Percentiles rank a stretch among this genome's conserved stretches.
Evolutionary conservation across 306 rosid genomes (phyloP).

Genomic region (Gastrolobium villosum): DNA sequence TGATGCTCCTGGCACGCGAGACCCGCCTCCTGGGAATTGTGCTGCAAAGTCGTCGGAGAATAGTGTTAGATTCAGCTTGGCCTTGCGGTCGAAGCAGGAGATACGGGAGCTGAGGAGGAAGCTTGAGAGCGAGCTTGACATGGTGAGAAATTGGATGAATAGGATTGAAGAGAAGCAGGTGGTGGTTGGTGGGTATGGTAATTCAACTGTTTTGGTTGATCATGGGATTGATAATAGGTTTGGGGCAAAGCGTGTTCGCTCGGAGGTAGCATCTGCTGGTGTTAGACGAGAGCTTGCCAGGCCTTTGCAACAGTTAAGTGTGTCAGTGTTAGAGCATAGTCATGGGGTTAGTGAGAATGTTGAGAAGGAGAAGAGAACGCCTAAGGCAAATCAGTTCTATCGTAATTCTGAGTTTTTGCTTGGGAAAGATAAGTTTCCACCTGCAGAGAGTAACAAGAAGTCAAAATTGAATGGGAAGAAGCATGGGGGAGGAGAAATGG

Average conservation of each 20-base stretch:
- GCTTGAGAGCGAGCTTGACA: slow-evolving; percentile 72
- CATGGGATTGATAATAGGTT: slow-evolving; percentile 54
- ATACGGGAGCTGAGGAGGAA: slow-evolving; percentile 64
- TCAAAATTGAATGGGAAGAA: slow-evolving; percentile 78
- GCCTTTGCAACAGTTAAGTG: slow-evolving; percentile 75
- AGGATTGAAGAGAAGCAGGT: slow-evolving; percentile 78
- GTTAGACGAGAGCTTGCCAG: slow-evolving; percentile 62
- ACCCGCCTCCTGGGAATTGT: slow-evolving; percentile 62
- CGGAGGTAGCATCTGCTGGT: slow-evolving; percentile 73
- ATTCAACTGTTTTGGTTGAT: slow-evolving; percentile 47
- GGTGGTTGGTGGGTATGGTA: slow-evolving; percentile 56
- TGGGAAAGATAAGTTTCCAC: slow-evolving; percentile 93
- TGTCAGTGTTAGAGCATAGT: slow-evolving; percentile 76
- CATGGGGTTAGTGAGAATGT: slow-evolving; percentile 68
- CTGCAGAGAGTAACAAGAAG: slow-evolving; percentile 87
- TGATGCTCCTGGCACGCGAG: slow-evolving; percentile 42
- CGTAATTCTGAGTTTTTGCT: slow-evolving; percentile 88
- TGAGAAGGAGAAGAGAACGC: slow-evolving; percentile 97
- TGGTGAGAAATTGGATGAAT: slow-evolving; percentile 72
- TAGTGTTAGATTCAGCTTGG: slow-evolving; percentile 54
- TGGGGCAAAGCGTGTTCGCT: slow-evolving; percentile 65
- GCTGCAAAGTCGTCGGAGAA: slow-evolving; percentile 45
- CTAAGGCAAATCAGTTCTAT: slow-evolving; percentile 94
- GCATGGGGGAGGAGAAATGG: slow-evolving; percentile 71
- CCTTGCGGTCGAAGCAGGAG: slow-evolving; percentile 65